Base-by-base conservation (phyloP, 192 early-diverging fungal species). In the Dimargaris xerosporica region DNA sequence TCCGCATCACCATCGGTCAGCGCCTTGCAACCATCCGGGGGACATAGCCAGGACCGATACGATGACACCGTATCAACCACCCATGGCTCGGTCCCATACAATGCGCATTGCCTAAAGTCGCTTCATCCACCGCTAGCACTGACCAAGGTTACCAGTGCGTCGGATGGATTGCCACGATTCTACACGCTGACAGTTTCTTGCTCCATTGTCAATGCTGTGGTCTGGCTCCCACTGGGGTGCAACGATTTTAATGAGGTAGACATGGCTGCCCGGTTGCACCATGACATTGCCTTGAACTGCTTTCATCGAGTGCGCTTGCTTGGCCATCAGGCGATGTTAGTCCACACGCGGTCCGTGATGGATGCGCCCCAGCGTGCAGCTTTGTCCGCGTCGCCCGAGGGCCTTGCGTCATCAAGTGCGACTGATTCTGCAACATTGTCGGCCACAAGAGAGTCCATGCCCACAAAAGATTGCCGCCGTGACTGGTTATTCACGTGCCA, bases 151-250 rank as follows among this genome's bases (percentile, higher is more conserved):
- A 39, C 34, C 34, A 39, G 7, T 7, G 34, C 34, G 34, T 39
- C 34, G 34, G 7, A 39, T 39, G 34, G 34, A 39, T 39, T 39
- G 34, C 34, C 34, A 2, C 34, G 7, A 39, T 7, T 39, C 3
- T 7, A 39, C 34, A 52, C 58, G 11, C 5, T 60, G 16, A 28
- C 58, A 21, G 19, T 60, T 3, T 41, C 58, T 2, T 30, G 58
- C 21, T 30, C 58, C 43, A n/a, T 60, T 5, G 58, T 60, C 17
- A 60, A 39, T 60, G 19, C 21, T 7, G 43, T 11, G 34, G n/a
- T 60, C 17, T 60, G 58, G 58, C 58, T 60, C 13, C 58, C 58
- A 5, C 43, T 60, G 39, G 58, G 58, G 16, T 60, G 58, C n/a
- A 60, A 60, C 26, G 58, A 60, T 5, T 60, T 43, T 39, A 41